Base-by-base conservation (phyloP, 495 filamentous ascomycete genomes). In the Neurospora cerealis region DNA sequence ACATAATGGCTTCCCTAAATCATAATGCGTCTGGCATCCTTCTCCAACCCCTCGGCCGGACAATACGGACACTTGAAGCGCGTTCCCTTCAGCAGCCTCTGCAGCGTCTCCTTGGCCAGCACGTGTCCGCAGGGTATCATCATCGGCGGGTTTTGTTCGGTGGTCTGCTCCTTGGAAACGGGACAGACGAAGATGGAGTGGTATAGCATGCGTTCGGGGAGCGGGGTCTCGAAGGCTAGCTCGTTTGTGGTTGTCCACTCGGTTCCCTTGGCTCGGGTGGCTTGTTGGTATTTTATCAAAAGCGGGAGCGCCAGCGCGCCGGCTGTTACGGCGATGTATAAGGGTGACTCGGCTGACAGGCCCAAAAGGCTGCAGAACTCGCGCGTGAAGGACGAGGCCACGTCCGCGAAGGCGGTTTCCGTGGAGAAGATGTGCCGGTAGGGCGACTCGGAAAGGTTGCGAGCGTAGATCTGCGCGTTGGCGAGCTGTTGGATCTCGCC, bases 111-210 rank as follows among this genome's bases (percentile, higher is more conserved):
- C 72, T 91, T 87, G 21, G 93, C 93, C 72, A 99, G 90, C 38
- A 98, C 95, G 81, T 99, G 96, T 8, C 96, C 96, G 78, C 96
- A 99, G 4, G 94, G 94, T 82, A 99, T 91, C 89, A 98, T 97
- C 92, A 98, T 96, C 2, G 96, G 96, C 21, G 96, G 95, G 80
- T 98, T 99, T 21, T 85, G 80, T 77, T 98, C 96, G 0, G 95
- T 98, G 0, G 92, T 93, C 80, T 99, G 96, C 76, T 96, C 96
- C 83, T 97, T 98, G 75, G 90, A 92, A 15, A 99, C 96, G 5
- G 96, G 96, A 78, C 96, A 99, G 39, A 99, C 96, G 78, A 99
- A 98, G 78, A 99, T 97, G 60, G 90, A 91, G 82, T 99, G 96
- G 86, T 95, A 99, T 69, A 93, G 88, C 85, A 96, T 97, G 44